Evolutionary conservation across 495 filamentous ascomycete genomes (phyloP), one percentile per base, ranked within the genome.

Genomic region (Extremus antarcticus): DNA sequence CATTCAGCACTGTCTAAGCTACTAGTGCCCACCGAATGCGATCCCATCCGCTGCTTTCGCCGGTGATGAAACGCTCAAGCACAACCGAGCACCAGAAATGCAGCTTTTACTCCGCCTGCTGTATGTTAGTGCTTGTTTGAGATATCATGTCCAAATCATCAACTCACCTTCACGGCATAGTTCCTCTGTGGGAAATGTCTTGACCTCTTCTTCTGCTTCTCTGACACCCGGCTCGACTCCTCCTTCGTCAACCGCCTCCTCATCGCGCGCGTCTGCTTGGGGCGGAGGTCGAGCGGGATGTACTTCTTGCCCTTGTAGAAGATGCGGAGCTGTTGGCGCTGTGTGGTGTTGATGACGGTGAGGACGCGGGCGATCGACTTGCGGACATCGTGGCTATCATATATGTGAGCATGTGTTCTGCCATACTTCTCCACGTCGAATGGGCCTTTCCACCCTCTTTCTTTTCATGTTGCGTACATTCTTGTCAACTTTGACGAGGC

Each of bases 281-380:
- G 78, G 71, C 92, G 86, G 76, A 98, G 88, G 73, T 97, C 92
- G 66, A 97, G 88, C 54, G 89, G 90, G 40, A 89, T 76, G 81
- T 95, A 96, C 79, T 96, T 97, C 86, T 96, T 97, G 81, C 82
- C 83, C 81, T 94, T 92, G 82, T 99, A 99, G 85, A 96, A 97
- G 62, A 99, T 76, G 68, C 92, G 91, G 66, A 99, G 87, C 76
- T 97, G 92, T 53, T 88, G 78, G 68, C 92, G 84, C 80, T 97
- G 94, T 81, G 91, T 97, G 73, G 87, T 83, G 82, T 97, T 97
- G 84, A 97, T 95, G 79, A 97, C 82, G 71, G 92, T 99, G 63
- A 97, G 82, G 75, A 95, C 86, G 64, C 90, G 90, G 71, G 92
- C 94, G 73, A 99, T 94, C 55, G 88, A 91, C 84, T 99, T 99